phyloP scores from a whole-genome alignment of 371 early-diverging fungal species.

The Homolaphlyctis polyrhiza region DNA sequence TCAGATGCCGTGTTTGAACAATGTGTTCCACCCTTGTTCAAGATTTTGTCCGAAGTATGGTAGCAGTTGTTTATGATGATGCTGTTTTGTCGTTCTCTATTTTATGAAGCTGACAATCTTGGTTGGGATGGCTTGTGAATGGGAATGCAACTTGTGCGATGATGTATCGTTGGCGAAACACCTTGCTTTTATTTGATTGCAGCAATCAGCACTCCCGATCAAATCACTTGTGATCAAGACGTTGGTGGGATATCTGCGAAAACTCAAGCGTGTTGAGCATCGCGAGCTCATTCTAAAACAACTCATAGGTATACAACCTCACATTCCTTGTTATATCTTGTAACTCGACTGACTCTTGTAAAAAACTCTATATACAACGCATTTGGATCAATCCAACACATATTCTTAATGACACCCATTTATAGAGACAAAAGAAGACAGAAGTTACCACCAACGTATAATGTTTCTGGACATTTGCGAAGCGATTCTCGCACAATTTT shows the following conservation, averaged over 20 bases:
- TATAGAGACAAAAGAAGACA: conserved; percentile 13
- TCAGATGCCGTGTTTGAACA: conserved; percentile 9
- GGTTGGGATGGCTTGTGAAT: no score
- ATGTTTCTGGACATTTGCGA: conserved; percentile 12
- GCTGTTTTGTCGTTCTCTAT: no score
- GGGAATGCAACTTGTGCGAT: no score
- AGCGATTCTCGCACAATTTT: conserved; percentile 5
- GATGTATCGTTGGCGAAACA: no score
- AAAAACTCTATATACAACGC: no score
- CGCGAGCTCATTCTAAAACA: conserved; percentile 11
- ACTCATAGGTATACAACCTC: conserved; percentile 5
- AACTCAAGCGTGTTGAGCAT: conserved; percentile 6
- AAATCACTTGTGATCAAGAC: conserved; percentile 10
- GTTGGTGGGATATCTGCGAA: conserved; percentile 2
- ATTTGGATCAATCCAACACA: no score
- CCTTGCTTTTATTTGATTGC: no score
- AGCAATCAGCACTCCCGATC: conserved; percentile 8
- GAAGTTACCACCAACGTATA: conserved; percentile 8
- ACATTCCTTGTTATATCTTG: not conserved
- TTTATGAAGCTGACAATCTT: no score
- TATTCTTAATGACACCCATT: no score
- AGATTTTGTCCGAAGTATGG: conserved; percentile 5
- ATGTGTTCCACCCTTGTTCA: conserved; percentile 6
- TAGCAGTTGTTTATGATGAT: no score
- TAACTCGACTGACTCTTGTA: no score